Percentiles rank a stretch among this genome's conserved stretches.
Evolutionary conservation across 2,329 filamentous ascomycete species (phyloP).

Genomic region (Rhinocladiella similis): DNA sequence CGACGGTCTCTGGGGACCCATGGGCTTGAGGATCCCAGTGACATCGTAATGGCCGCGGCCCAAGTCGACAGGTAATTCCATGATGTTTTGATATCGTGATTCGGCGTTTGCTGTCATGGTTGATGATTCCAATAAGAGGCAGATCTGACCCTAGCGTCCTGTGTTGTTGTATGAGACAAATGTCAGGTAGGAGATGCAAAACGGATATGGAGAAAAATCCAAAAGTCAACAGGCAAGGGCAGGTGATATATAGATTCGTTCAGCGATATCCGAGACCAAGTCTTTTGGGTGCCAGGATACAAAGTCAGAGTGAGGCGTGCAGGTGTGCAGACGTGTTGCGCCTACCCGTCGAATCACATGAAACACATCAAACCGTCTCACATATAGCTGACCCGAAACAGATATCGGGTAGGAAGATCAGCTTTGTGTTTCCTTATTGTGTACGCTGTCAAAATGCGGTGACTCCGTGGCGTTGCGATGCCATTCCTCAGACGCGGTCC

Average conservation of each 20-base stretch:
- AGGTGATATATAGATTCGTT: not conserved
- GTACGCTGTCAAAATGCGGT: constrained; percentile 26
- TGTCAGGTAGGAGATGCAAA: not conserved
- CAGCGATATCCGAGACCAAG: not conserved
- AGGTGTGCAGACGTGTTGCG: not conserved
- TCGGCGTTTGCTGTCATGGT: not conserved
- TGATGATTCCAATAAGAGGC: no score
- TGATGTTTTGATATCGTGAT: not conserved
- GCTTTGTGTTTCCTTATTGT: constrained; percentile 1
- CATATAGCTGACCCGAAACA: constrained; percentile 4
- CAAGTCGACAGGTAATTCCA: constrained; percentile 25
- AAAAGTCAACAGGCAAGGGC: no score
- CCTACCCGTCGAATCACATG: not conserved
- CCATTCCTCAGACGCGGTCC: not conserved
- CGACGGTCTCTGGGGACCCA: constrained; percentile 26
- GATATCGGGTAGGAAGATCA: constrained; percentile 7
- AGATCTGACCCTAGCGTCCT: no score
- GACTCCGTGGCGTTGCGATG: constrained; percentile 19
- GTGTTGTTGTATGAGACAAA: not conserved
- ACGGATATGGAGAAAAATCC: not conserved
- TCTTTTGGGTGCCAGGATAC: not conserved
- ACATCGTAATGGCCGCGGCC: constrained; percentile 30
- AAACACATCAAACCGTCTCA: constrained; percentile 6
- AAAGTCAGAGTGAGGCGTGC: no score
- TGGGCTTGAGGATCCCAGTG: constrained; percentile 28